Evolutionary conservation across 768 basidiomycete species (phyloP), one percentile per base, ranked within the genome.

Genomic region (Rhodotorula graminis): DNA sequence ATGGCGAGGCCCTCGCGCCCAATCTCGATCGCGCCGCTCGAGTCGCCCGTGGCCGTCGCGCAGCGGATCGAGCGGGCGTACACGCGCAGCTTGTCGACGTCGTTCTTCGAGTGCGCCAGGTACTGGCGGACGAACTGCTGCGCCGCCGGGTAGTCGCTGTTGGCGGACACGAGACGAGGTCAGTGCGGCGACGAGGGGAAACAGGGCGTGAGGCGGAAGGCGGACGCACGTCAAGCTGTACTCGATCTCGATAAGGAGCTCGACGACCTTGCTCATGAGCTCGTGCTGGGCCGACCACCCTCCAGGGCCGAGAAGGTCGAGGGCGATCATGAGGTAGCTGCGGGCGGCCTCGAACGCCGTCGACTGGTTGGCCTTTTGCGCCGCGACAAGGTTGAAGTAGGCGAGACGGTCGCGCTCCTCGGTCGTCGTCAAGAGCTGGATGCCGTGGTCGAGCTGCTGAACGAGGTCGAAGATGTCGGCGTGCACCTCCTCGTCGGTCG

Each of bases 381-480:
- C 74, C 3, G 74, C 74, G 61, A 75, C 14, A 37, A 42, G 40
- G 61, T 75, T 75, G 67, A 46, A 69, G 9, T 57, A n/a, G 0
- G 74, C 74, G 44, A 75, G 62, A 15, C n/a, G 16, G 61, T 69
- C 67, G 27, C 70, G 67, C 25, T 75, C 70, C 6, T 60, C 67
- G 18, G 46, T 16, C n/a, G 64, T 64, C 42, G 60, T n/a, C n/a
- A 72, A 29, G 44, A 69, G 59, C 29, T 46, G 42, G 37, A 75
- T 63, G 7, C 74, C 74, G 62, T 66, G 31, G 56, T 75, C 69
- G 57, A 75, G 70, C 58, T 75, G 74, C 40, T 69, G 66, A 21
- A 71, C 70, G 58, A 75, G 70, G 53, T 75, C 70, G 58, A 75
- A 75, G 65, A 75, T 72, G 25, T 40, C 61, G 12, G 69, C 70